Base-by-base conservation (phyloP, 805 yeast species). In the Saturnispora ahearnii region DNA sequence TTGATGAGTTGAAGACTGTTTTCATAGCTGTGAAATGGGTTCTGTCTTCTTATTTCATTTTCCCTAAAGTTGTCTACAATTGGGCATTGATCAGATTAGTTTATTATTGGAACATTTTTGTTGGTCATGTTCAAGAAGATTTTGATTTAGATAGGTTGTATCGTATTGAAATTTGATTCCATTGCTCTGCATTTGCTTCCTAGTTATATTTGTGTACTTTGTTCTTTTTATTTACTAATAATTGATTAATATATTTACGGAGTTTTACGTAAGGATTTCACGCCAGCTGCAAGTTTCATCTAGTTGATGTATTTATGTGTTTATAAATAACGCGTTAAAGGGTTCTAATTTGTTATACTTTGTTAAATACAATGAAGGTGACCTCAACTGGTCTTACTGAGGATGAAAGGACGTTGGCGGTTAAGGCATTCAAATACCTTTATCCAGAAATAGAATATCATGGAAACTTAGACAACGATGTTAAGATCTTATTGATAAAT, bases 41-140 rank as follows among this genome's bases (percentile, higher is more conserved):
- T 21, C 64, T 77, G 49, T 60, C 66, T 26, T 81, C 95, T 44
- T 90, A 91, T 65, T 57, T 73, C 45, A 73, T 81, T 37, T 74
- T 91, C 54, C 97, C 97, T 10, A 70, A 71, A 49, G 76, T 80
- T 49, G 38, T 85, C 1, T 78, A 75, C 67, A 73, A 76, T 34
- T 55, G 78, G 49, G 55, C 67, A 9, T 55, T 88, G 45, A 68
- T 73, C 49, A 71, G 79, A 53, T 43, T 77, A 34, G 75, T 74
- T 51, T 68, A 72, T 37, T 73, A 77, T 63, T 91, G 96, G 96
- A 81, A 84, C 59, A 63, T 62, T 34, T 85, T 87, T 61, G 73
- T 87, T 50, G 96, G 95, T n/a, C 74, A 73, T 41, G 68, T 62
- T 30, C 55, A 62, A 15, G 61, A 62, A 31, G 68, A 65, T 44